phyloP scores from a whole-genome alignment of 352 stramenopile genomes.

The Globisporangium paroecandrum region DNA sequence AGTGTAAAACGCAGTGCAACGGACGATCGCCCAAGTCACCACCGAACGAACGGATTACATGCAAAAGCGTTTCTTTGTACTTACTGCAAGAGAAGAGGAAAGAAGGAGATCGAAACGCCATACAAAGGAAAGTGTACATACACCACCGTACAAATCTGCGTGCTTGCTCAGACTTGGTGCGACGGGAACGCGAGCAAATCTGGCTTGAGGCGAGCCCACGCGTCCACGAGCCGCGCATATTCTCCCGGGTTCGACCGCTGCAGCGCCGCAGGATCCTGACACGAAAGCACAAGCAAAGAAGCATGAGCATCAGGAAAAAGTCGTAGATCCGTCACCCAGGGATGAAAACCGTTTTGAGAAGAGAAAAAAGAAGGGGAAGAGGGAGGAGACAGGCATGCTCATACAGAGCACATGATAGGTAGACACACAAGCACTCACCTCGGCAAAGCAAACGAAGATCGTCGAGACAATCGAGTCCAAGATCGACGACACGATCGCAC shows the following conservation, averaged over 20 bases:
- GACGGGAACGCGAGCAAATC: constrained; percentile 39
- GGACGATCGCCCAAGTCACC: not conserved
- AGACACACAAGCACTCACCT: constrained; percentile 40
- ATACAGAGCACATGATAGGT: not conserved
- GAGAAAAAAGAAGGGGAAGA: not conserved
- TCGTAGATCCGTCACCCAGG: not conserved
- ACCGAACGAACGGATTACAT: not conserved
- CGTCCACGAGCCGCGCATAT: constrained; percentile 62
- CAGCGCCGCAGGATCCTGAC: constrained; percentile 65
- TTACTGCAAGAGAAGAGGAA: not conserved
- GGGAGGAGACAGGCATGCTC: not conserved
- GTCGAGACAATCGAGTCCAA: constrained; percentile 82
- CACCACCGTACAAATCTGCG: not conserved
- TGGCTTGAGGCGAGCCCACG: constrained; percentile 68
- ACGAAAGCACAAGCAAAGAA: not conserved
- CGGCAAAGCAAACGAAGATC: constrained; percentile 86
- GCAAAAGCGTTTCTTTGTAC: not conserved
- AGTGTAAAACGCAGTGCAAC: not conserved
- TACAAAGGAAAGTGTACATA: not conserved
- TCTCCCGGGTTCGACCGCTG: constrained; percentile 70
- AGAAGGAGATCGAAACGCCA: not conserved
- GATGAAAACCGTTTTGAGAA: not conserved
- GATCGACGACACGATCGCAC: constrained; percentile 76
- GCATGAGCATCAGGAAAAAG: not conserved
- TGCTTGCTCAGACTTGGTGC: not conserved